phyloP scores from a whole-genome alignment of 805 yeast genomes.

The Starmerella lactis-condensi region DNA sequence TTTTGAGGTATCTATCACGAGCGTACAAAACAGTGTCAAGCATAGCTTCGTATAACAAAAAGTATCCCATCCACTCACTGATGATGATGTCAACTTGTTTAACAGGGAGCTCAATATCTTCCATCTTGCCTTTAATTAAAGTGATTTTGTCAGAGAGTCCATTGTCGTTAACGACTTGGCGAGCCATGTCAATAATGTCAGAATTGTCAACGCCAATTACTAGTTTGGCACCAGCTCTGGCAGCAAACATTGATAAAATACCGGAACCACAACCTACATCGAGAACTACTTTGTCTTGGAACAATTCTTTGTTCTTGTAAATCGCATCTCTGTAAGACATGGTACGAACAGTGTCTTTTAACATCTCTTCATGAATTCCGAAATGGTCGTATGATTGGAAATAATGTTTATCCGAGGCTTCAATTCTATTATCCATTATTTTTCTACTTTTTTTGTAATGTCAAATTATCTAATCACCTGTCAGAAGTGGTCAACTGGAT shows the following conservation, averaged over 20 bases:
- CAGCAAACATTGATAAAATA: conserved; percentile 92
- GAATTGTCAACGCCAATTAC: conserved; percentile 97
- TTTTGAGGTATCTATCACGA: conserved; percentile 61
- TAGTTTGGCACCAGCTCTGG: conserved; percentile 95
- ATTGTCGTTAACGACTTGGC: conserved; percentile 62
- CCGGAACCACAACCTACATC: conserved; percentile 99
- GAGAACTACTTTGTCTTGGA: conserved; percentile 81
- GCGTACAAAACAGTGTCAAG: conserved; percentile 89
- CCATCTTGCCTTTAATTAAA: conserved; percentile 76
- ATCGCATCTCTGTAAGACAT: conserved; percentile 82
- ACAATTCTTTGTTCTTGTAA: conserved; percentile 67
- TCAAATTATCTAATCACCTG: too few species aligned
- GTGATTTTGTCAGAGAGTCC: conserved; percentile 78
- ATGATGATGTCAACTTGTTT: conserved; percentile 84
- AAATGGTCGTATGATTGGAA: conserved; percentile 90
- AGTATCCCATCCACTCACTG: conserved; percentile 99
- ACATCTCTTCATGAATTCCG: conserved; percentile 97
- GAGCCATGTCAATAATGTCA: conserved; percentile 90
- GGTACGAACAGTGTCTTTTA: conserved; percentile 87
- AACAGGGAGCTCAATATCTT: conserved; percentile 71
- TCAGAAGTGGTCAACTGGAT: too few species aligned
- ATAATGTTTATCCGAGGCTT: conserved; percentile 60
- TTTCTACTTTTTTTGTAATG: background rate
- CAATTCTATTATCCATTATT: conserved; percentile 6
- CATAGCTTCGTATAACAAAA: conserved; percentile 90